Evolutionary conservation across 2,329 filamentous ascomycete genomes (phyloP).

Genomic region (Apiospora rasikravindrae): DNA sequence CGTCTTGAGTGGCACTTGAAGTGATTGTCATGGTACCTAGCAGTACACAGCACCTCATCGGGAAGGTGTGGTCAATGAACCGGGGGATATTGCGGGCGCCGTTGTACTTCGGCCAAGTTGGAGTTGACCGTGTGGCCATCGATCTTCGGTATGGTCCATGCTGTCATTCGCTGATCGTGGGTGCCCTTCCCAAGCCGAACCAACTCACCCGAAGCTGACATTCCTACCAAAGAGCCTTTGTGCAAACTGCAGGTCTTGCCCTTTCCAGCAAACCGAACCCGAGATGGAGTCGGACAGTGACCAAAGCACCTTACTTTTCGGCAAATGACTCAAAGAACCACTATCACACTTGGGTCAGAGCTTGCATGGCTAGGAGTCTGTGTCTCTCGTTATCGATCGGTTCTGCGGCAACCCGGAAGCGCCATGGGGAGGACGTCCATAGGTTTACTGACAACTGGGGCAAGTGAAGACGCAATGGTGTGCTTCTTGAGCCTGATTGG

Average conservation of each 20-base stretch:
- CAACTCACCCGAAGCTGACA: not conserved
- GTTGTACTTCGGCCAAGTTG: not conserved
- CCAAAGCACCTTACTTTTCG: not conserved
- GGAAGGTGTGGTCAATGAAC: not conserved
- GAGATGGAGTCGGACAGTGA: not conserved
- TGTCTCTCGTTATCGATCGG: not conserved
- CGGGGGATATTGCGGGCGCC: not conserved
- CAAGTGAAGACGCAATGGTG: not conserved
- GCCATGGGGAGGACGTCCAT: not conserved
- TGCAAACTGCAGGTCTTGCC: not conserved
- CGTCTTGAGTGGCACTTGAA: not conserved
- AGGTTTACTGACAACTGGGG: not conserved
- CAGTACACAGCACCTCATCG: not conserved
- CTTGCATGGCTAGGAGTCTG: not conserved
- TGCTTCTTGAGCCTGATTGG: not conserved
- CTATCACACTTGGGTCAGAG: not conserved
- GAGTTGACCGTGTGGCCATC: not conserved
- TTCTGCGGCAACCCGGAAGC: not conserved
- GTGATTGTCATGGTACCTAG: not conserved
- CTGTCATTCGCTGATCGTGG: not conserved
- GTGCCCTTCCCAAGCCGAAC: not conserved
- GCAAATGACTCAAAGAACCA: not conserved
- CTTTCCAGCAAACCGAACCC: constrained; percentile 2
- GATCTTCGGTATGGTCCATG: not conserved
- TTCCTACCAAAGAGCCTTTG: not conserved